Evolutionary conservation across 1,284 basidiomycete genomes (phyloP).

Genomic region (Ganoderma boninense): DNA sequence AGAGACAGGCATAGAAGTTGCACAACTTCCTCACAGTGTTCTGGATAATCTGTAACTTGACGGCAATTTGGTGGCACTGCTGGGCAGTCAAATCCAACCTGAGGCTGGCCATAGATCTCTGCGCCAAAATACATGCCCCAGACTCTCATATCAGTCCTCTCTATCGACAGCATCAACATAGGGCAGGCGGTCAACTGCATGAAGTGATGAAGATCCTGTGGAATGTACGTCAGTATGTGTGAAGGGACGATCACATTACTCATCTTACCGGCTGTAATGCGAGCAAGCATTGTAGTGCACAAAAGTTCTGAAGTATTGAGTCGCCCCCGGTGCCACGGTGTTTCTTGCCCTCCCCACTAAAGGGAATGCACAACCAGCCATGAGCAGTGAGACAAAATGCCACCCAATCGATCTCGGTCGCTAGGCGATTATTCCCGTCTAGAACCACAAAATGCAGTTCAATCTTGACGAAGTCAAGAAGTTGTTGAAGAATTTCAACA

Average conservation of each 20-base stretch:
- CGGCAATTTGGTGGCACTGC: not conserved
- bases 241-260: not conserved
- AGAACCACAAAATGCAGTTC: not conserved
- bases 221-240: not conserved
- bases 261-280: not conserved
- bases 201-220: not conserved
- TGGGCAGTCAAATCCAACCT: not conserved
- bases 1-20: not conserved
- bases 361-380: not conserved
- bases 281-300: not conserved
- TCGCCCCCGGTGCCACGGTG: not conserved
- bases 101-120: not conserved
- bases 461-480: not conserved
- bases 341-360: not conserved
- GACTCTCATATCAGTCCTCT: not conserved
- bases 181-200: not conserved
- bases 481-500: not conserved
- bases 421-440: no score
- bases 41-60: not conserved
- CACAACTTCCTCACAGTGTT: not conserved
- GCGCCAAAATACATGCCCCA: not conserved
- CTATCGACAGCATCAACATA: not conserved
- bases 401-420: not conserved
- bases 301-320: not conserved
- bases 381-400: not conserved